Evolutionary conservation across 495 filamentous ascomycete species (phyloP).

Genomic region (Neurospora tetraspora): DNA sequence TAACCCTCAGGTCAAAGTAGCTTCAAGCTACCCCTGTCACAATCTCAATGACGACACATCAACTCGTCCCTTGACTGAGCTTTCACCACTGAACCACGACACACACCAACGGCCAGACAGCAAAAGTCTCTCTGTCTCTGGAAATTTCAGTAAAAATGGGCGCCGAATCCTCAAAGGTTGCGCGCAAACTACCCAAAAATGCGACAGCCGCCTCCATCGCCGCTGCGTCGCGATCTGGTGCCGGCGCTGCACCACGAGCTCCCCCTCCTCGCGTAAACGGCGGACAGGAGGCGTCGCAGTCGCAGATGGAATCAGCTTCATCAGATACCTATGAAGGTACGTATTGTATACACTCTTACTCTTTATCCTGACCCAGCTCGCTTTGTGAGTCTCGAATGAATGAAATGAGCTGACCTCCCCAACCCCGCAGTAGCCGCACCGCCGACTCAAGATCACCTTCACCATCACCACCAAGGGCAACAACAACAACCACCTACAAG

Average conservation of each 20-base stretch:
- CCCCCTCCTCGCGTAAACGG: not conserved
- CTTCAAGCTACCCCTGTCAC: not conserved
- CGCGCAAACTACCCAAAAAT: not conserved
- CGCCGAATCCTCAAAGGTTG: not conserved
- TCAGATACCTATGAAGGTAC: not conserved
- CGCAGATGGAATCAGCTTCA: not conserved
- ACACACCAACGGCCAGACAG: no score
- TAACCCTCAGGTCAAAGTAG: not conserved
- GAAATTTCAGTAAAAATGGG: not conserved
- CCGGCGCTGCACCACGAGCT: not conserved
- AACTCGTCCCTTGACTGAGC: not conserved
- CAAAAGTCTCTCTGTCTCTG: not conserved
- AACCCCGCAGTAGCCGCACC: not conserved
- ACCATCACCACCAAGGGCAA: not conserved
- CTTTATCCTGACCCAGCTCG: not conserved
- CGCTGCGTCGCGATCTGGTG: not conserved
- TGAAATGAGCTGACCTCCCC: not conserved
- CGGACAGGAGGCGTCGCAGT: not conserved
- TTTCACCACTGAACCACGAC: not conserved
- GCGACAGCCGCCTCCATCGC: not conserved
- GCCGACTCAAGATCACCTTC: not conserved
- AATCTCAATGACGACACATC: not conserved
- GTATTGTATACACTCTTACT: not conserved
- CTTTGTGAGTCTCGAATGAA: not conserved
- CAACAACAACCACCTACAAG: not conserved